A percentile compares a stretch with the other conserved stretches of the same genome.
Evolutionary conservation across 75 land plant genomes (phyloP).

Genomic region (Picea glauca): DNA sequence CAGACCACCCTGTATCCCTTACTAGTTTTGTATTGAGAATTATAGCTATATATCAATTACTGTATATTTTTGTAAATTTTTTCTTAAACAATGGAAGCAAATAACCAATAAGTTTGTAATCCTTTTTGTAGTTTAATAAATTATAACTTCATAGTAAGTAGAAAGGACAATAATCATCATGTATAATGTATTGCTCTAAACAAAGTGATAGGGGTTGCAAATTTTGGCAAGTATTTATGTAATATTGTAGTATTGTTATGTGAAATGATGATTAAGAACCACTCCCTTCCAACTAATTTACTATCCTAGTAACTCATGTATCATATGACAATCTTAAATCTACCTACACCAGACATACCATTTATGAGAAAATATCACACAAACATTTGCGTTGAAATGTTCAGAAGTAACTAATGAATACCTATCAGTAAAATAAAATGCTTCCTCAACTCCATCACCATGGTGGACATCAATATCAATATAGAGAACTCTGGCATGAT

Average conservation of each 20-base stretch:
- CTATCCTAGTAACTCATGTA: background rate
- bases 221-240: background rate
- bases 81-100: no score
- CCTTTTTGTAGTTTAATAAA: no score
- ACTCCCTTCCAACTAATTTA: background rate
- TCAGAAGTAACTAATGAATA: constrained; percentile 9
- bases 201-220: background rate
- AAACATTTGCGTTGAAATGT: background rate
- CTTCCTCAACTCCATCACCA: constrained; percentile 99
- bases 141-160: background rate
- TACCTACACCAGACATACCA: background rate
- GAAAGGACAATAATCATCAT: background rate
- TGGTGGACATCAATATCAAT: constrained; percentile 99
- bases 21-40: no score
- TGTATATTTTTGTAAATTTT: no score
- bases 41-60: no score
- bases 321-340: background rate
- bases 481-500: constrained; percentile 93
- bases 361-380: background rate
- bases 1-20: no score
- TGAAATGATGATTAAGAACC: background rate
- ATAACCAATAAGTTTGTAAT: no score
- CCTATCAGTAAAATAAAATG: constrained; percentile 98
- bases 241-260: background rate
- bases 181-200: background rate